These are phyloP conservation scores for Leishmania tarentolae DNA, from an alignment of 208 protist genomes.

Conservation along the genomic window DNA sequence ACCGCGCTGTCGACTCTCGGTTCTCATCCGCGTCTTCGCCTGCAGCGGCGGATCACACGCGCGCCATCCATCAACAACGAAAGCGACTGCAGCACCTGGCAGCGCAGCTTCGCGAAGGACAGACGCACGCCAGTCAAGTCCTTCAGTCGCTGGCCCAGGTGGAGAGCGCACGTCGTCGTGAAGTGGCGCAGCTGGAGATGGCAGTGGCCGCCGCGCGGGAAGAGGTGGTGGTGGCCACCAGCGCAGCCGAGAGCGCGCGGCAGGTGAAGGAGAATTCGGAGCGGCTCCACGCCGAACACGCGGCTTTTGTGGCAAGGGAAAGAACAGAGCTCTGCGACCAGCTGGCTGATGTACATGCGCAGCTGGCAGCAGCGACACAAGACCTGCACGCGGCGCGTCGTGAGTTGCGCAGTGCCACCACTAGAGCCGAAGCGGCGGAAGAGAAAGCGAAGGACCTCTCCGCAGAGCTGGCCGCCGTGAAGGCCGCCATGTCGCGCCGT, in stretches of 20 bases:
- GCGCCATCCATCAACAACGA: constrained; percentile 31
- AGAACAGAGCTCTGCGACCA: constrained; percentile 33
- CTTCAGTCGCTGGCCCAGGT: constrained; percentile 28
- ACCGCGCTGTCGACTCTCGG: constrained; percentile 21
- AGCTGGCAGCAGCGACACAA: constrained; percentile 18
- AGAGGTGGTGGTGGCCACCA: constrained; percentile 27
- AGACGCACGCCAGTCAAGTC: constrained; percentile 17
- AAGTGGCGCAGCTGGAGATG: constrained; percentile 36
- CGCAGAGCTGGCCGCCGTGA: constrained; percentile 4
- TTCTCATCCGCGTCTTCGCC: constrained; percentile 12
- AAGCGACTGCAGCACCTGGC: constrained; percentile 28
- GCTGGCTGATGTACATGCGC: constrained; percentile 29
- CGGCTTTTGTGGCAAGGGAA: constrained; percentile 32
- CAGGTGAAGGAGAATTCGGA: constrained; percentile 28
- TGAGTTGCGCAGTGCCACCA: not conserved
- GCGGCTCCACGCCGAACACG: constrained; percentile 29
- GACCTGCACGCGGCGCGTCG: constrained; percentile 16
- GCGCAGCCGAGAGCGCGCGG: constrained; percentile 22
- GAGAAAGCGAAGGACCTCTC: not conserved
- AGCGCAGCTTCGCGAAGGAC: constrained; percentile 36
- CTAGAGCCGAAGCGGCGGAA: not conserved
- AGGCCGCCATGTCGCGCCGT: not conserved
- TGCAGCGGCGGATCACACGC: constrained; percentile 1
- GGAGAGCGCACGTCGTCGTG: constrained; percentile 15
- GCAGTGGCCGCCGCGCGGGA: constrained; percentile 7